phyloP scores from a whole-genome alignment of 805 yeast species.

The Isabelozyma heimii region DNA sequence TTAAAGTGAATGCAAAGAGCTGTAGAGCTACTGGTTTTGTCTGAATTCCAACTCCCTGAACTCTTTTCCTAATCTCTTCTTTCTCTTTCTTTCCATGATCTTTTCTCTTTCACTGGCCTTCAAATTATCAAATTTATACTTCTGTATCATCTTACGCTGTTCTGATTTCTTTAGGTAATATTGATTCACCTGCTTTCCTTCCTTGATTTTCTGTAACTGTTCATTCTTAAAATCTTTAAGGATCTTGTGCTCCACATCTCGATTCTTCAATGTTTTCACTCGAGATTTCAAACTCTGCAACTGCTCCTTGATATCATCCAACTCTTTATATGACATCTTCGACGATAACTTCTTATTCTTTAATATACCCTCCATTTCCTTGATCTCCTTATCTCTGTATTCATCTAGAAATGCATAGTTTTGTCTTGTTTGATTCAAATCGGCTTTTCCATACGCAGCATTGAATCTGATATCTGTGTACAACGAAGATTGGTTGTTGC shows the following conservation, averaged over 20 bases:
- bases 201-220: conserved; percentile 44
- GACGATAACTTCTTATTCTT: conserved; percentile 50
- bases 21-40: neutral
- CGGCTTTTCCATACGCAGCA: conserved; percentile 83
- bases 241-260: conserved; percentile 71
- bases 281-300: conserved; percentile 67
- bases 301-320: conserved; percentile 50
- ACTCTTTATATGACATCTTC: conserved; percentile 43
- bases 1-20: no score
- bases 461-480: conserved; percentile 89
- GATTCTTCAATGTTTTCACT: conserved; percentile 64
- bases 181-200: conserved; percentile 48
- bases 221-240: conserved; percentile 56
- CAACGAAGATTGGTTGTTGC: conserved; percentile 37
- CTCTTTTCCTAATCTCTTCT: conserved; percentile 80
- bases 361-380: conserved; percentile 53
- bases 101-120: conserved; percentile 70
- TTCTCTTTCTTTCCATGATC: conserved; percentile 83
- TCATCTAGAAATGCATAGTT: conserved; percentile 85
- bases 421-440: conserved; percentile 60
- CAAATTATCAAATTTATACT: conserved; percentile 76
- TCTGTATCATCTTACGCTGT: conserved; percentile 68
- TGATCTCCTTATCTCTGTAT: conserved; percentile 73
- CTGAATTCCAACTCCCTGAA: conserved; percentile 51
- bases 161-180: conserved; percentile 68